These are phyloP conservation scores for Aquilaria malaccensis DNA, from an alignment of 345 rosid species.

Conservation along the genomic window DNA sequence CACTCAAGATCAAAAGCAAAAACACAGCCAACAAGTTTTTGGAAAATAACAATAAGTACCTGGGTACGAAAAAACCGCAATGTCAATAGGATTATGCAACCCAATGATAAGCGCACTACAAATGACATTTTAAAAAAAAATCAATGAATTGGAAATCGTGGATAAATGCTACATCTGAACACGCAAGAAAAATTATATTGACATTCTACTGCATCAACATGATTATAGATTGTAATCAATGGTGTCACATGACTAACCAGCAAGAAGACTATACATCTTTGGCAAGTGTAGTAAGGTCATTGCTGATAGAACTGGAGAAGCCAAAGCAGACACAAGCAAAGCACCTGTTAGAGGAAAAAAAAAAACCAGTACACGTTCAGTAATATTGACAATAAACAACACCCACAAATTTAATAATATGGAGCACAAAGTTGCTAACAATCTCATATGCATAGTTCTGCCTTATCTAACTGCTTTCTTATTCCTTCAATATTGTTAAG, in stretches of 20 bases:
- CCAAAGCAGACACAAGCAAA: constrained; percentile 53
- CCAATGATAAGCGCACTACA: constrained; percentile 79
- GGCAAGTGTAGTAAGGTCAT: constrained; percentile 59
- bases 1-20: neutral
- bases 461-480: too few species aligned
- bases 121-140: constrained; percentile 14
- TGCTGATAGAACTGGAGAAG: constrained; percentile 50
- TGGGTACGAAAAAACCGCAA: constrained; percentile 80
- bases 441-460: too few species aligned
- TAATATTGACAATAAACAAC: neutral
- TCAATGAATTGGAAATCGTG: neutral
- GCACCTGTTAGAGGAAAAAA: constrained; percentile 43
- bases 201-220: neutral
- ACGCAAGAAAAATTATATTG: neutral
- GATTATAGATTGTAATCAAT: neutral
- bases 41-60: constrained; percentile 35
- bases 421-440: too few species aligned
- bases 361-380: neutral
- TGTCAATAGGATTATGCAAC: constrained; percentile 58
- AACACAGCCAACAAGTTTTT: neutral
- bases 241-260: constrained; percentile 34
- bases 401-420: neutral
- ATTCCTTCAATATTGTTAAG: too few species aligned
- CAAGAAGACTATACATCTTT: constrained; percentile 59
- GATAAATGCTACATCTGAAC: neutral